Evolutionary conservation across 192 early-diverging fungal genomes (phyloP).

Genomic region (Pilaira anomala): DNA sequence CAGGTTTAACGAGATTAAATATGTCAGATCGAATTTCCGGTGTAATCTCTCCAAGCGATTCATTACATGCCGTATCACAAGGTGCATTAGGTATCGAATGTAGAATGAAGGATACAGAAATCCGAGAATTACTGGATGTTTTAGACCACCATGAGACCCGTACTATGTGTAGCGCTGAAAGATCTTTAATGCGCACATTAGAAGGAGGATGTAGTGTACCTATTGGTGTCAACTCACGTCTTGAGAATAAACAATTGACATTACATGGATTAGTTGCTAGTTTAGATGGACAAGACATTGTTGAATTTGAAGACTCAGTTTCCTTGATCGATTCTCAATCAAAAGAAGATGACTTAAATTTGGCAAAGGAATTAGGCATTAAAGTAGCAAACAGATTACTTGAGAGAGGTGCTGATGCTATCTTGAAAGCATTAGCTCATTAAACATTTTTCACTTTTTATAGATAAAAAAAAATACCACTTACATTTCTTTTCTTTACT

Average conservation of each 20-base stretch:
- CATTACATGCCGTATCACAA: constrained; percentile 89
- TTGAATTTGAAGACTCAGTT: constrained; percentile 45
- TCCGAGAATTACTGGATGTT: constrained; percentile 44
- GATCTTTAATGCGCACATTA: constrained; percentile 78
- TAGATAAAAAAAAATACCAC: neutral
- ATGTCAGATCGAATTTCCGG: constrained; percentile 70
- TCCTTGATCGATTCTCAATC: constrained; percentile 18
- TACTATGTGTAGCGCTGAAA: constrained; percentile 74
- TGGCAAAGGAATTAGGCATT: constrained; percentile 39
- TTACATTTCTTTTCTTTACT: too few relatives aligned
- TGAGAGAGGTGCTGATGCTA: constrained; percentile 40
- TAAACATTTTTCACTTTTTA: neutral
- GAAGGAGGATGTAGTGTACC: constrained; percentile 97
- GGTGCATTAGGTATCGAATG: constrained; percentile 86
- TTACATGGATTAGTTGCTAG: constrained; percentile 70
- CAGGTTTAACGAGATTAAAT: constrained; percentile 76
- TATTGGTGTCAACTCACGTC: constrained; percentile 74
- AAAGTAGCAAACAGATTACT: constrained; percentile 39
- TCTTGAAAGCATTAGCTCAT: constrained; percentile 1
- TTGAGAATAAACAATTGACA: constrained; percentile 39
- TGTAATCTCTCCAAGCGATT: constrained; percentile 51
- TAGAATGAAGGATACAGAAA: constrained; percentile 57
- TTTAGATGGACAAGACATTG: constrained; percentile 69
- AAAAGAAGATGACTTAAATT: constrained; percentile 28
- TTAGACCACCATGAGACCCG: constrained; percentile 66